A percentile compares a stretch with the other conserved stretches of the same genome.
Evolutionary conservation across 2,329 filamentous ascomycete genomes (phyloP).

Genomic region (Pseudocercospora fuligena): DNA sequence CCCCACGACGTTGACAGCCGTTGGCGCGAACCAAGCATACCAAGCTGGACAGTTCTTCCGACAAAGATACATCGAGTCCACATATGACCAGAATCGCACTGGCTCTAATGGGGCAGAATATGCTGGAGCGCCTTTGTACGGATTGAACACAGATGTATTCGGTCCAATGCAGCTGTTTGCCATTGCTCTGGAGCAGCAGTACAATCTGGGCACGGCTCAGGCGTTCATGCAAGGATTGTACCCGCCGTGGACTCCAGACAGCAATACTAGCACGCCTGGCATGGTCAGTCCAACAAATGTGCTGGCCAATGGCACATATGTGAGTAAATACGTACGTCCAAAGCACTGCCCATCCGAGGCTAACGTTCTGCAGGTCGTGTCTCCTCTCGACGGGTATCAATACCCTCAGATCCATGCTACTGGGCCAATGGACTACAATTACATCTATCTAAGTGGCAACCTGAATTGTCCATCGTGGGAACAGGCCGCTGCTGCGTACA

Average conservation of each 20-base stretch:
- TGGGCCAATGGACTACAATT: slow-evolving; percentile 53
- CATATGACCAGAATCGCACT: slow-evolving; percentile 23
- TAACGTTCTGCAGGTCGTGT: slow-evolving; percentile 41
- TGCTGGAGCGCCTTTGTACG: slow-evolving; percentile 46
- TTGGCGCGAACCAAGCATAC: slow-evolving; percentile 61
- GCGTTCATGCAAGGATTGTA: slow-evolving; percentile 68
- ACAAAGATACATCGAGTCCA: slow-evolving; percentile 54
- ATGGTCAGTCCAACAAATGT: slow-evolving; percentile 46
- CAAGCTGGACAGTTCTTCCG: slow-evolving; percentile 57
- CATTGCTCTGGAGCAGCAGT: slow-evolving; percentile 54
- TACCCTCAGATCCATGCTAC: slow-evolving; percentile 57
- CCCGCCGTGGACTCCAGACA: slow-evolving; percentile 51
- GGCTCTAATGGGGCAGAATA: slow-evolving; percentile 25
- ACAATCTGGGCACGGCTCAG: slow-evolving; percentile 58
- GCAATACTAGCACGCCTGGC: slow-evolving; percentile 34
- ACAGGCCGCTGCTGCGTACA: slow-evolving; percentile 48
- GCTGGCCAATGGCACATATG: slow-evolving; percentile 53
- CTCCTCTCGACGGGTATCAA: slow-evolving; percentile 62
- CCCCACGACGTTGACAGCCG: slow-evolving; percentile 52
- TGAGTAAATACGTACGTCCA: slow-evolving; percentile 1
- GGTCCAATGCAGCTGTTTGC: slow-evolving; percentile 55
- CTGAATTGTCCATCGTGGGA: slow-evolving; percentile 38
- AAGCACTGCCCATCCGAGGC: background rate
- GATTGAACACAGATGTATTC: slow-evolving; percentile 49
- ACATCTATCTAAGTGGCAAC: slow-evolving; percentile 55